Percentiles rank a stretch among this genome's conserved stretches.
phyloP scores from a whole-genome alignment of 768 basidiomycete species.

The Auricularia sp. region DNA sequence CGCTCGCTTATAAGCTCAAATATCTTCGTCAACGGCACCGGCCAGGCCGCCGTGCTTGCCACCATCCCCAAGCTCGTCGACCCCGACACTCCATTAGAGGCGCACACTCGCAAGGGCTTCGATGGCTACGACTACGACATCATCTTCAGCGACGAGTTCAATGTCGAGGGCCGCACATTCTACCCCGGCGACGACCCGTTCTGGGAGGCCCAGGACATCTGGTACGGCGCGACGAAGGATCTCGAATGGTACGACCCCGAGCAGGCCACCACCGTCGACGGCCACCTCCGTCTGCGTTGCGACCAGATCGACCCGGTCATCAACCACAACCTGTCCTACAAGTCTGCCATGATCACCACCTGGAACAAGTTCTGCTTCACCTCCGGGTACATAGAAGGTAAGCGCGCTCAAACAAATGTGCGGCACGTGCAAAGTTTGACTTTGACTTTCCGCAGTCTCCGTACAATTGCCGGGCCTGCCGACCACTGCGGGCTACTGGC shows the following conservation, averaged over 20 bases:
- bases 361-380: constrained; percentile 78
- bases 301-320: constrained; percentile 29
- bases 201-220: constrained; percentile 34
- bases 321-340: constrained; percentile 53
- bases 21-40: constrained; percentile 54
- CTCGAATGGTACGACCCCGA: constrained; percentile 50
- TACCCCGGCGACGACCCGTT: constrained; percentile 30
- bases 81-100: constrained; percentile 25
- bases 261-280: constrained; percentile 56
- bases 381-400: constrained; percentile 52
- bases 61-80: constrained; percentile 22
- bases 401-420: background rate
- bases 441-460: constrained; percentile 22
- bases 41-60: constrained; percentile 49
- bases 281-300: constrained; percentile 60
- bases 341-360: constrained; percentile 68
- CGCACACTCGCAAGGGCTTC: constrained; percentile 17
- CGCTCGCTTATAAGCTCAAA: constrained; percentile 38
- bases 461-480: background rate
- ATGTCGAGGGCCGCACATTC: constrained; percentile 21
- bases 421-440: background rate
- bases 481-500: background rate
- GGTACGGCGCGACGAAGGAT: constrained; percentile 22
- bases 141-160: constrained; percentile 29
- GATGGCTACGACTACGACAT: constrained; percentile 20